phyloP scores from a whole-genome alignment of 2,329 filamentous ascomycete species.

The Penicillium aurantiogriseum region DNA sequence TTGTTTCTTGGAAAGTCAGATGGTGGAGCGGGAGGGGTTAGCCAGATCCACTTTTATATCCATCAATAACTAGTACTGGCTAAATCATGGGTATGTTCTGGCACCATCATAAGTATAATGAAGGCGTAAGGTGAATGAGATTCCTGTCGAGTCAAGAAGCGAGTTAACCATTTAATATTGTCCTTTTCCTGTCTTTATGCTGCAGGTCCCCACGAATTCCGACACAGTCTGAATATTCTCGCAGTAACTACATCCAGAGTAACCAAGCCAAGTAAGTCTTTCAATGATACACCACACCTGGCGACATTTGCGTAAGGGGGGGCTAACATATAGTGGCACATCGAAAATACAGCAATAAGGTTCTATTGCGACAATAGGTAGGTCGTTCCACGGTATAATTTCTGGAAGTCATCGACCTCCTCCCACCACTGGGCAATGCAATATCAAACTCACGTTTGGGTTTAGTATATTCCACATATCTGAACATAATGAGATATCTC shows the following conservation, averaged over 20 bases:
- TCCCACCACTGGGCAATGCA: not conserved
- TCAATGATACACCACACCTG: no score
- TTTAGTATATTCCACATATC: not conserved
- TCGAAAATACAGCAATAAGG: rapidly evolving
- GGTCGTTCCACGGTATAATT: not conserved
- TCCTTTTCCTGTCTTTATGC: no score
- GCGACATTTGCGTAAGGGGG: not conserved
- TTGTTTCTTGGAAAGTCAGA: not conserved
- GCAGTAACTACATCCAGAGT: no score
- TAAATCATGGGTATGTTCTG: no score
- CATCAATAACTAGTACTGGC: no score
- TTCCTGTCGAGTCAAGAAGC: no score
- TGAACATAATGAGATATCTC: not conserved
- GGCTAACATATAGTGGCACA: not conserved
- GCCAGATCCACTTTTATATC: not conserved
- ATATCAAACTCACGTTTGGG: not conserved
- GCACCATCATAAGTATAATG: no score
- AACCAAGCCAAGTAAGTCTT: no score
- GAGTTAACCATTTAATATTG: no score
- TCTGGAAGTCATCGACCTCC: not conserved
- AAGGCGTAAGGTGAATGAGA: no score
- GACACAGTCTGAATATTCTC: no score
- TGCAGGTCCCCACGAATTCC: no score
- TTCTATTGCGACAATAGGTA: not conserved
- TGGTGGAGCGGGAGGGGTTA: not conserved